Evolutionary conservation across 2,329 filamentous ascomycete genomes (phyloP), one percentile per base, ranked within the genome.

Genomic region (Xylaria sp.): DNA sequence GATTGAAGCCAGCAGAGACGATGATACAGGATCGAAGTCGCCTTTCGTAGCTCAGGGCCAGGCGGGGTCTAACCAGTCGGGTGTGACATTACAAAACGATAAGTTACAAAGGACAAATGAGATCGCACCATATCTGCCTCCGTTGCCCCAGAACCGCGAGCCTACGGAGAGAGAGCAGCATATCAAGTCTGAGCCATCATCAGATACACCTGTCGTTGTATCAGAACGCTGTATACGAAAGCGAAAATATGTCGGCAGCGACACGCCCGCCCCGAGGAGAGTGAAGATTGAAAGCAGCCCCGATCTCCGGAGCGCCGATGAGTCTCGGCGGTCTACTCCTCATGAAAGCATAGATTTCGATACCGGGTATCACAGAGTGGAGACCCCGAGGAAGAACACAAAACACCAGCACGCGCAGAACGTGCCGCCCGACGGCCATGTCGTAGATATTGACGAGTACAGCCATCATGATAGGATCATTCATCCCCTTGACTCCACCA

Each of bases 321-420:
- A 78, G 51, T 70, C 69, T 18, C 70, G 69, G 56, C 69, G 71
- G 10, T 81, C 84, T 67, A 73, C 79, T 23, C 81, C 83, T 0
- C 82, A 86, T 50, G 88, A 89, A 61, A 91, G 88, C 63, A 82
- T 91, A 60, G 89, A 92, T 74, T 81, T 91, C 12, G 86, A 89
- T 74, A 82, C 85, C 51, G 79, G 83, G 61, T 84, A 83, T 8
- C 78, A 77, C 51, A 79, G 56, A 80, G 84, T 73, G 77, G 82
- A 61, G 8, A 88, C 83, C 13, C 83, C 82, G 60, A 80, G 80
- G 71, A 83, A 84, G 70, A 76, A 72, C 20, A 71, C 76, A 56
- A 76, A 73, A 50, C 8, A 69, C 60, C 68, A 73, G 67, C 66
- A 66, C 34, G 20, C 20, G 28, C 34, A 62, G 34, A 51, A 60